These are phyloP conservation scores for Inonotus hispidus DNA, from an alignment of 1,284 basidiomycete genomes.

Conservation along the genomic window DNA sequence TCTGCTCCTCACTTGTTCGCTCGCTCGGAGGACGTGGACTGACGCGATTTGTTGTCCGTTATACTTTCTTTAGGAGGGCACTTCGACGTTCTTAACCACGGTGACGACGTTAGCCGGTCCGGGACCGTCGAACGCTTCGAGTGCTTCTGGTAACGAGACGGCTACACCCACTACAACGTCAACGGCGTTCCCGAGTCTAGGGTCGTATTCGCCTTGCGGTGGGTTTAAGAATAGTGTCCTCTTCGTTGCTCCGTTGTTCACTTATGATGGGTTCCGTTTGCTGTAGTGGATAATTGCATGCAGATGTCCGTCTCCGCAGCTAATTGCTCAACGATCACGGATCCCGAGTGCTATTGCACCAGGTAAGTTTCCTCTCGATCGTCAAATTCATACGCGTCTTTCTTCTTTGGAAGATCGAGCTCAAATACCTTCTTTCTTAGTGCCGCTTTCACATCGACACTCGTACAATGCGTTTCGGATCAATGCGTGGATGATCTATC, in stretches of 20 bases:
- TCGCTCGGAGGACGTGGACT: too few relatives aligned
- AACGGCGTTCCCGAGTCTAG: slow-evolving; percentile 27
- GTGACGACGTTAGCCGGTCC: slow-evolving; percentile 12
- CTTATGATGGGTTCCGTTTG: not conserved
- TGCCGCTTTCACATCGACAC: slow-evolving; percentile 16
- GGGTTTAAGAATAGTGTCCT: slow-evolving; percentile 2
- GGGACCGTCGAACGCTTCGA: not conserved
- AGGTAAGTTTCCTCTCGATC: not conserved
- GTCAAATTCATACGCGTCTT: not conserved
- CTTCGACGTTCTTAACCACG: slow-evolving; percentile 13
- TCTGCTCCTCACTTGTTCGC: too few relatives aligned
- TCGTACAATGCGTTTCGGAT: slow-evolving; percentile 23
- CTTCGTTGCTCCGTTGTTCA: not conserved
- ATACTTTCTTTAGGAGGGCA: slow-evolving; percentile 3
- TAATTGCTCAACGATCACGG: slow-evolving; percentile 27
- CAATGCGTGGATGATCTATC: slow-evolving; percentile 25
- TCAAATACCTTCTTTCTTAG: slow-evolving; percentile 16
- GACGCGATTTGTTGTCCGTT: not conserved
- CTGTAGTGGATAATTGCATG: slow-evolving; percentile 26
- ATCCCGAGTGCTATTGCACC: slow-evolving; percentile 29
- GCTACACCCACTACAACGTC: slow-evolving; percentile 23
- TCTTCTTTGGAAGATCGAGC: not conserved
- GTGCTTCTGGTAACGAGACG: not conserved
- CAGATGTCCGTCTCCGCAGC: slow-evolving; percentile 23
- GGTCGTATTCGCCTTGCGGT: slow-evolving; percentile 29